These are phyloP conservation scores for Eutypa lata DNA, from an alignment of 2,329 filamentous ascomycete species.

Conservation along the genomic window DNA sequence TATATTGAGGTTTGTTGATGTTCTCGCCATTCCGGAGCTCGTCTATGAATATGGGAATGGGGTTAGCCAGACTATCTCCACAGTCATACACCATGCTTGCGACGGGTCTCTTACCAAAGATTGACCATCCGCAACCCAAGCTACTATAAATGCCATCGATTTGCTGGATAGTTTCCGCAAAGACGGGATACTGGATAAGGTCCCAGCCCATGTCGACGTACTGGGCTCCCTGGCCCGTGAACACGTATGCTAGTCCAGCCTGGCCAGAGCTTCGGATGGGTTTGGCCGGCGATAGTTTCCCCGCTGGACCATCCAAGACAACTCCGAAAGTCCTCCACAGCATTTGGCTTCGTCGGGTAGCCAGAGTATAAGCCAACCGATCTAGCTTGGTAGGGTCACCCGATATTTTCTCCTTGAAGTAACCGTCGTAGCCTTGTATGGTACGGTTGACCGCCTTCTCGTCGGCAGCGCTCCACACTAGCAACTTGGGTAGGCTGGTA, in stretches of 20 bases:
- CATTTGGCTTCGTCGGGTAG: slow-evolving; percentile 22
- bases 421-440: slow-evolving; percentile 19
- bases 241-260: slow-evolving; percentile 25
- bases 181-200: slow-evolving; percentile 24
- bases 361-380: slow-evolving; percentile 25
- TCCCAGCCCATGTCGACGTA: slow-evolving; percentile 23
- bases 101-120: slow-evolving; percentile 22
- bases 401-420: slow-evolving; percentile 13
- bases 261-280: slow-evolving; percentile 17
- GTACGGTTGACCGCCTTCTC: slow-evolving; percentile 25
- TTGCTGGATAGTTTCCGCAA: slow-evolving; percentile 12
- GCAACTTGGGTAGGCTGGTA: slow-evolving; percentile 9
- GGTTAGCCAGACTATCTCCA: slow-evolving; percentile 4
- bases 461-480: slow-evolving; percentile 28
- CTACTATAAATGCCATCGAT: slow-evolving; percentile 12
- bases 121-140: slow-evolving; percentile 23
- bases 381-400: slow-evolving; percentile 10
- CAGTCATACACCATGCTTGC: background rate
- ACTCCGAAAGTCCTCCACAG: slow-evolving; percentile 24
- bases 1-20: background rate
- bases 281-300: slow-evolving; percentile 6
- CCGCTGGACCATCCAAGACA: slow-evolving; percentile 6
- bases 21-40: slow-evolving; percentile 7
- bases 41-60: slow-evolving; percentile 9
- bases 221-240: slow-evolving; percentile 29